Evolutionary conservation across 306 rosid species (phyloP).

Genomic region (Cyclanthera cordifolia): DNA sequence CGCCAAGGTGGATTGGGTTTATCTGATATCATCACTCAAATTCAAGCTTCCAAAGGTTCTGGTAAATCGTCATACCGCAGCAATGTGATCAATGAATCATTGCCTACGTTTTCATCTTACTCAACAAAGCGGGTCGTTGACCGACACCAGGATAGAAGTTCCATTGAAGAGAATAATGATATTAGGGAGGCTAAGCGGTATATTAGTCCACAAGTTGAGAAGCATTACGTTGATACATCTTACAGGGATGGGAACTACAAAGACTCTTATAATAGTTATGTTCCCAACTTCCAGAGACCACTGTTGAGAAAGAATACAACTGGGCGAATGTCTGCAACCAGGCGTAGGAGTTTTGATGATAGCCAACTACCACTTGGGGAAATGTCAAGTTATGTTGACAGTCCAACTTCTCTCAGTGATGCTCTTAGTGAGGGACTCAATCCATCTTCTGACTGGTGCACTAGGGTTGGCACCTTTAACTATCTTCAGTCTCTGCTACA

Average conservation of each 20-base stretch:
- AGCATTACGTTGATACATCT: constrained; percentile 53
- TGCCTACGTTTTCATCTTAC: constrained; percentile 45
- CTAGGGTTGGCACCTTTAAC: constrained; percentile 89
- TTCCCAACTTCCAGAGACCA: constrained; percentile 97
- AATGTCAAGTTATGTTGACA: constrained; percentile 56
- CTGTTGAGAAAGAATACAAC: constrained; percentile 66
- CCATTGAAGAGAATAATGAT: constrained; percentile 45
- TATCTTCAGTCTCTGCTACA: constrained; percentile 74
- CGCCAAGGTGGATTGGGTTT: constrained; percentile 79
- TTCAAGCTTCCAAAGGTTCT: constrained; percentile 91
- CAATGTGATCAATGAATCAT: constrained; percentile 40
- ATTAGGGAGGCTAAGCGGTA: constrained; percentile 57
- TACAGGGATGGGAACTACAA: constrained; percentile 62
- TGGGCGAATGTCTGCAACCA: constrained; percentile 69
- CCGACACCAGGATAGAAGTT: constrained; percentile 50
- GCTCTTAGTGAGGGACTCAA: constrained; percentile 85
- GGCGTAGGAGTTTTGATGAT: constrained; percentile 91
- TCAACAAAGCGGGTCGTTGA: constrained; percentile 50
- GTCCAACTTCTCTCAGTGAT: constrained; percentile 76
- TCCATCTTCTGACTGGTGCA: constrained; percentile 93
- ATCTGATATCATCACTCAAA: constrained; percentile 86
- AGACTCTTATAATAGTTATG: constrained; percentile 53
- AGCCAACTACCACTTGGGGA: constrained; percentile 69
- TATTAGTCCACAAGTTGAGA: constrained; percentile 42
- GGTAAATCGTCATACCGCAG: constrained; percentile 40